Evolutionary conservation across 2,329 filamentous ascomycete genomes (phyloP), one percentile per base, ranked within the genome.

Genomic region (Cladophialophora exuberans): DNA sequence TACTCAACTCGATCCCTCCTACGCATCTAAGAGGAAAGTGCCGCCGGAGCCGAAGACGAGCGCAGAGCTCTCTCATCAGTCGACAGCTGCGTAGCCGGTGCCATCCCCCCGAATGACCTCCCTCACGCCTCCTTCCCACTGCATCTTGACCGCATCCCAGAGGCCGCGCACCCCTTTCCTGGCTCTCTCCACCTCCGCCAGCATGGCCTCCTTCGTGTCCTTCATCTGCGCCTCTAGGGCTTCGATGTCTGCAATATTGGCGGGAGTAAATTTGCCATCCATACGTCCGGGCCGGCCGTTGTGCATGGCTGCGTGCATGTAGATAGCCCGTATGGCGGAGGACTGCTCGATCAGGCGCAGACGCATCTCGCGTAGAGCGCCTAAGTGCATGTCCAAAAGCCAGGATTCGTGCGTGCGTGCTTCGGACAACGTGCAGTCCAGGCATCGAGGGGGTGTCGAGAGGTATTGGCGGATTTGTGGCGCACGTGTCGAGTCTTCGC

Each of bases 21-120:
- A n/a, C n/a, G n/a, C n/a, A n/a, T n/a, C n/a, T n/a, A n/a, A n/a
- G n/a, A n/a, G n/a, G n/a, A n/a, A n/a, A n/a, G n/a, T n/a, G n/a
- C n/a, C n/a, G n/a, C n/a, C n/a, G n/a, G n/a, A n/a, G n/a, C n/a
- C n/a, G n/a, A n/a, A n/a, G n/a, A n/a, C n/a, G n/a, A n/a, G n/a
- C n/a, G n/a, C n/a, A n/a, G n/a, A n/a, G n/a, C n/a, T n/a, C n/a
- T n/a, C n/a, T n/a, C n/a, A n/a, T n/a, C n/a, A n/a, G n/a, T n/a
- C n/a, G n/a, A n/a, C n/a, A n/a, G n/a, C 43, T 4, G 49, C 48
- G 28, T 57, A 42, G 26, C 54, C 49, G 1, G 48, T 35, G 1
- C 54, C 54, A 38, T 57, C 54, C 5, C 39, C 54, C 6, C 49
- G 7, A 10, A 57, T 38, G 3, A 57, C 28, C n/a, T 53, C 54